phyloP scores from a whole-genome alignment of 768 basidiomycete species.

The Fibroporia radiculosa region DNA sequence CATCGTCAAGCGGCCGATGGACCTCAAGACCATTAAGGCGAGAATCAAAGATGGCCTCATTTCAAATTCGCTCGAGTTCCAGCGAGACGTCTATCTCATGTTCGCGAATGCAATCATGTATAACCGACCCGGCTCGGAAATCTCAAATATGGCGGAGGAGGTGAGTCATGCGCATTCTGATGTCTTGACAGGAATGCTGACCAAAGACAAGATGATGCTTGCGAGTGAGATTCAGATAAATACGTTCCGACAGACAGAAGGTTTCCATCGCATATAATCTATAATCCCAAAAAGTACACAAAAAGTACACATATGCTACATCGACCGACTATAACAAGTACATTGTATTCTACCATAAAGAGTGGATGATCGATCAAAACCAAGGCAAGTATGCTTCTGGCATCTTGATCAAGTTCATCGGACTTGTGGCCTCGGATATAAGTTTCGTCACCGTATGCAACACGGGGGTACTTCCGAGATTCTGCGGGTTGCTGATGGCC shows the following conservation, averaged over 20 bases:
- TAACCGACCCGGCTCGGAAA: slow-evolving; percentile 78
- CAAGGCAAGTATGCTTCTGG: slow-evolving; percentile 80
- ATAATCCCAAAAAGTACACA: neutral
- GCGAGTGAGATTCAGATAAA: slow-evolving; percentile 63
- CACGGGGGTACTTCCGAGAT: slow-evolving; percentile 43
- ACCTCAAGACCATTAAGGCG: slow-evolving; percentile 88
- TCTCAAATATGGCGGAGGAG: slow-evolving; percentile 88
- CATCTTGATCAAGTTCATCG: slow-evolving; percentile 78
- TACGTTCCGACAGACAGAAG: slow-evolving; percentile 71
- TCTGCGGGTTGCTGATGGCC: slow-evolving; percentile 23
- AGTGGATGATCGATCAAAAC: slow-evolving; percentile 47
- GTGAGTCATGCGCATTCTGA: slow-evolving; percentile 35
- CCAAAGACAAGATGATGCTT: slow-evolving; percentile 55
- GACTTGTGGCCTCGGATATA: slow-evolving; percentile 82
- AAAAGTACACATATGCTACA: slow-evolving; percentile 4
- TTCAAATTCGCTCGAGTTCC: slow-evolving; percentile 75
- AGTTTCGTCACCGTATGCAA: slow-evolving; percentile 77
- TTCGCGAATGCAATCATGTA: slow-evolving; percentile 98
- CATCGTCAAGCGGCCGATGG: slow-evolving; percentile 92
- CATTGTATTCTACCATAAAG: neutral
- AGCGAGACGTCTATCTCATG: slow-evolving; percentile 87
- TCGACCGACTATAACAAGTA: slow-evolving; percentile 7
- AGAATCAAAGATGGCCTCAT: slow-evolving; percentile 80
- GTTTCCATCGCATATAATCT: slow-evolving; percentile 28
- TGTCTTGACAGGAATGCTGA: slow-evolving; percentile 3